These are phyloP conservation scores for Penicillium chermesinum DNA, from an alignment of 495 filamentous ascomycete species.

Conservation along the genomic window DNA sequence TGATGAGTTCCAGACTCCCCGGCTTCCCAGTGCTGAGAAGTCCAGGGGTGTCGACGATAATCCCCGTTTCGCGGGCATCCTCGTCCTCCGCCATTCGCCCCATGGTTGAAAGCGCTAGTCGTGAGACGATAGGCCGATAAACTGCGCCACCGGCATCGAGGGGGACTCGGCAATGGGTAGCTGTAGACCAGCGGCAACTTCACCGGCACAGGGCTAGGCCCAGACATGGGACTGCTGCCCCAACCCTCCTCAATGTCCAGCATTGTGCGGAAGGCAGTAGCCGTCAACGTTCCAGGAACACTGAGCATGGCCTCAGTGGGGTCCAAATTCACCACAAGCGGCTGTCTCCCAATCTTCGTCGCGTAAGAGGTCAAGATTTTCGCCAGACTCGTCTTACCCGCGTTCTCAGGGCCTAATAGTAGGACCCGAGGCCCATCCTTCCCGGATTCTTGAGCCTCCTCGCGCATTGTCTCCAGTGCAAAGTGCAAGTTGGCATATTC, in stretches of 20 bases:
- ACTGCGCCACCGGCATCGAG: constrained; percentile 64
- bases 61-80: constrained; percentile 62
- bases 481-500: constrained; percentile 85
- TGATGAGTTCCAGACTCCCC: constrained; percentile 65
- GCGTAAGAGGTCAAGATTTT: constrained; percentile 81
- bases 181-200: constrained; percentile 93
- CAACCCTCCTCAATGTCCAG: constrained; percentile 89
- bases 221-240: constrained; percentile 85
- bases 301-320: constrained; percentile 79
- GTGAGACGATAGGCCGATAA: constrained; percentile 67
- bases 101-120: constrained; percentile 73
- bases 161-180: constrained; percentile 68
- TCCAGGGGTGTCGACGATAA: constrained; percentile 83
- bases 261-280: constrained; percentile 74
- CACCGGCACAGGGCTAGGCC: constrained; percentile 79
- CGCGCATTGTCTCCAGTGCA: constrained; percentile 64
- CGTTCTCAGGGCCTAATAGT: constrained; percentile 73
- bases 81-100: constrained; percentile 75
- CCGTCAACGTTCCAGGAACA: constrained; percentile 79
- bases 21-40: constrained; percentile 55
- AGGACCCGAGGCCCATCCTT: constrained; percentile 73
- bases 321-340: constrained; percentile 81
- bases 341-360: constrained; percentile 67
- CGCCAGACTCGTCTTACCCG: constrained; percentile 79
- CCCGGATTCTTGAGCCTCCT: constrained; percentile 43